These are phyloP conservation scores for Kondoa subrosea DNA, from an alignment of 768 basidiomycete species.

Conservation along the genomic window DNA sequence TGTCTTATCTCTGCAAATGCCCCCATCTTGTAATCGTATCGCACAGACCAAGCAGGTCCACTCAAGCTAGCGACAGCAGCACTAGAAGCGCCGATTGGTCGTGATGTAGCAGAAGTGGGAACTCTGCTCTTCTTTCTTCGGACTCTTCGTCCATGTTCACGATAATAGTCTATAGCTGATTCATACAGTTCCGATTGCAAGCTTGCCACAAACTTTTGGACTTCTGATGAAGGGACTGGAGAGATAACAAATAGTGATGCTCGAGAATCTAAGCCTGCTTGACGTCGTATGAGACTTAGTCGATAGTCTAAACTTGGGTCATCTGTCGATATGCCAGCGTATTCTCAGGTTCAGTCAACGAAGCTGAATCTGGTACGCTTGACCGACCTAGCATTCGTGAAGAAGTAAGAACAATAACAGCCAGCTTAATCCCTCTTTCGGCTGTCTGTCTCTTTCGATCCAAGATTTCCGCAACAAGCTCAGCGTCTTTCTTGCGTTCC, in stretches of 20 bases:
- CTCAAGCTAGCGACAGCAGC: neutral
- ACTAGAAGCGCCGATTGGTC: conserved; percentile 1
- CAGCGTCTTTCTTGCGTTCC: conserved; percentile 55
- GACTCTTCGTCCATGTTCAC: conserved; percentile 77
- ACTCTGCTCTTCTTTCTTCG: conserved; percentile 73
- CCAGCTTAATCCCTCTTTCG: conserved; percentile 82
- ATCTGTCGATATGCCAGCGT: conserved; percentile 39
- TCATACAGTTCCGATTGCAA: conserved; percentile 79
- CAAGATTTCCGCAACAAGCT: conserved; percentile 63
- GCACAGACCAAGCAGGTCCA: conserved; percentile 31
- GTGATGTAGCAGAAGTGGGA: conserved; percentile 31
- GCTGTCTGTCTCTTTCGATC: conserved; percentile 57
- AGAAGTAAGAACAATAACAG: conserved; percentile 81
- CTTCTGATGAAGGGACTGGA: conserved; percentile 68
- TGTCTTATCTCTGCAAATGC: conserved; percentile 88
- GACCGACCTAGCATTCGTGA: conserved; percentile 66
- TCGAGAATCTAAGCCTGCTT: conserved; percentile 73
- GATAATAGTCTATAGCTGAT: conserved; percentile 81
- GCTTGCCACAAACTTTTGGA: conserved; percentile 73
- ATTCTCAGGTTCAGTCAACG: neutral
- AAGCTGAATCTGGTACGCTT: neutral
- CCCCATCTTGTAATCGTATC: conserved; percentile 95
- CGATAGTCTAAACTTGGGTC: conserved; percentile 67
- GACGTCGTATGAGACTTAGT: conserved; percentile 67
- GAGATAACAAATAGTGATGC: conserved; percentile 88